A percentile compares a stretch with the other conserved stretches of the same genome.
Conservation (phyloP, 2,329 filamentous ascomycete genomes). For the Colletotrichum sojae region DNA sequence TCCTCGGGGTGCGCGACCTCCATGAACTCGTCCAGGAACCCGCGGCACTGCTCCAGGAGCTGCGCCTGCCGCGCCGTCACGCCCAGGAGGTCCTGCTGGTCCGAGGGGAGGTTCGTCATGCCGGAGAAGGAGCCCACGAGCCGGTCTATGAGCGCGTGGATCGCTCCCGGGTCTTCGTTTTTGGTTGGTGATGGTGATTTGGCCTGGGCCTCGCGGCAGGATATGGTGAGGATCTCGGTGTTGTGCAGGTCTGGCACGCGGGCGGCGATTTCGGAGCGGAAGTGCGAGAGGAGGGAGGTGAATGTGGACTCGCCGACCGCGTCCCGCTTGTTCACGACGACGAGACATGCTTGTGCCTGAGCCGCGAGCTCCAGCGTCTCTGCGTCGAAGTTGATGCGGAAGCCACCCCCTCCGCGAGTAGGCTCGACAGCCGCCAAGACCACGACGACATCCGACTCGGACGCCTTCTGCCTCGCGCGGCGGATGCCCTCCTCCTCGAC, state of each 20-base stretch:
- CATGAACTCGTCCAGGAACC: constrained; percentile 81
- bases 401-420: constrained; percentile 46
- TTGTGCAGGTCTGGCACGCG: constrained; percentile 57
- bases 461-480: constrained; percentile 84
- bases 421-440: constrained; percentile 82
- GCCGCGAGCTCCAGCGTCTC: constrained; percentile 70
- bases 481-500: constrained; percentile 93
- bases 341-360: constrained; percentile 62
- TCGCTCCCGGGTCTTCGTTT: constrained; percentile 69
- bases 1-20: constrained; percentile 62
- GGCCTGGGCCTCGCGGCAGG: constrained; percentile 75
- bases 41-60: constrained; percentile 81
- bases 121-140: constrained; percentile 77
- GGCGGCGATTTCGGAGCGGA: constrained; percentile 54
- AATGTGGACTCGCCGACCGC: constrained; percentile 54
- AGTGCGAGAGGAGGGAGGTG: constrained; percentile 55
- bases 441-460: constrained; percentile 88
- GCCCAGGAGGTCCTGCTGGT: constrained; percentile 87
- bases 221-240: constrained; percentile 71
- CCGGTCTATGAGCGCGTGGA: constrained; percentile 77
- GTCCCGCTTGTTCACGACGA: constrained; percentile 77
- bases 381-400: constrained; percentile 65
- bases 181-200: constrained; percentile 14
- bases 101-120: constrained; percentile 79
- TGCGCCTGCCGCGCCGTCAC: constrained; percentile 92